Evolutionary conservation across 352 stramenopile genomes (phyloP).

Genomic region (Pythium plurisporium): DNA sequence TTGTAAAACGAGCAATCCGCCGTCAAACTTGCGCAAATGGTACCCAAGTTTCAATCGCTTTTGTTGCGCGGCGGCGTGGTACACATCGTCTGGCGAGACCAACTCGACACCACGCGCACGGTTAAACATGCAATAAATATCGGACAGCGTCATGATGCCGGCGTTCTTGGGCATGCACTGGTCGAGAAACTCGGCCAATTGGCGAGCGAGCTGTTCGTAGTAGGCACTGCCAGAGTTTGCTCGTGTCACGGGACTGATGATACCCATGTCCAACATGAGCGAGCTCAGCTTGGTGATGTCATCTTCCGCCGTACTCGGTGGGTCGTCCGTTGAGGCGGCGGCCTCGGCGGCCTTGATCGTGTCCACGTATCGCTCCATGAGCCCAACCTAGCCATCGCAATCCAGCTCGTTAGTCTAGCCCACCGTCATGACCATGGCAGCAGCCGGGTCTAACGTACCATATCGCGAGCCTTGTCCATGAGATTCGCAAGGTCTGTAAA

Average conservation of each 20-base stretch:
- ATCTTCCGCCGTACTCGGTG: constrained; percentile 28
- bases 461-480: constrained; percentile 88
- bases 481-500: constrained; percentile 90
- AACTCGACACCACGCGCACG: constrained; percentile 95
- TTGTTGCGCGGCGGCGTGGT: constrained; percentile 86
- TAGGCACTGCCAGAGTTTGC: constrained; percentile 86
- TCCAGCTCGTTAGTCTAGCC: too few relatives aligned
- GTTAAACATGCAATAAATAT: constrained; percentile 99
- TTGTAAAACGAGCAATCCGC: constrained; percentile 92
- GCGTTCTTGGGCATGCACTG: constrained; percentile 83
- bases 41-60: constrained; percentile 88
- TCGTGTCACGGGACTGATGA: constrained; percentile 90
- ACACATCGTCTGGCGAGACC: constrained; percentile 96
- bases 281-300: constrained; percentile 79
- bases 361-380: constrained; percentile 90
- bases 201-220: constrained; percentile 87
- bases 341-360: constrained; percentile 56
- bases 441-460: too few relatives aligned
- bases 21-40: constrained; percentile 91
- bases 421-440: too few relatives aligned
- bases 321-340: constrained; percentile 10
- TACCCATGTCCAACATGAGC: constrained; percentile 91
- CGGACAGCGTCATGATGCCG: constrained; percentile 97
- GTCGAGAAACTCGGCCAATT: constrained; percentile 86
- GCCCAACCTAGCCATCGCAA: constrained; percentile 20